Percentiles rank a stretch among this genome's conserved stretches.
Conservation (phyloP, 2,329 filamentous ascomycete genomes). For the Colletotrichum liriopes region DNA sequence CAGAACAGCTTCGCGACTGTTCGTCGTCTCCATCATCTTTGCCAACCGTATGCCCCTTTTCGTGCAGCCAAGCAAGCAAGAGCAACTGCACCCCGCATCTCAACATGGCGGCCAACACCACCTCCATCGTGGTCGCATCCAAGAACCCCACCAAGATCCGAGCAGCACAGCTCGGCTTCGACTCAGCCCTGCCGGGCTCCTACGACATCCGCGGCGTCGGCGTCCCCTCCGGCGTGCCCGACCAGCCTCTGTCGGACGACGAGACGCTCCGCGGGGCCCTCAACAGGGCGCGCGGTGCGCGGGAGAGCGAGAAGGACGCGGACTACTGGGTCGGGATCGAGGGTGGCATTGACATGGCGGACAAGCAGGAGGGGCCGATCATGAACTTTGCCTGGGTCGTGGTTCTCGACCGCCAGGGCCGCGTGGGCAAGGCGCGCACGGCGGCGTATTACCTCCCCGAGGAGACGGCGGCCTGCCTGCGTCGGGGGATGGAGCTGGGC, state of each 20-base stretch:
- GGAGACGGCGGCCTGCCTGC: slow-evolving; percentile 54
- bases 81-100: not conserved
- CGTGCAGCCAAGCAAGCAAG: not conserved
- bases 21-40: not conserved
- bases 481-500: slow-evolving; percentile 57
- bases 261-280: slow-evolving; percentile 57
- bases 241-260: slow-evolving; percentile 57
- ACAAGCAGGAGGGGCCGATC: slow-evolving; percentile 46
- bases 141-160: slow-evolving; percentile 58
- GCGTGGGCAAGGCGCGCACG: slow-evolving; percentile 56
- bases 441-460: slow-evolving; percentile 55
- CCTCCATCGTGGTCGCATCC: slow-evolving; percentile 52
- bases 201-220: slow-evolving; percentile 50
- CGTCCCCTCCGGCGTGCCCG: slow-evolving; percentile 56
- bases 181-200: slow-evolving; percentile 18
- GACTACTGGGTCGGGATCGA: slow-evolving; percentile 61
- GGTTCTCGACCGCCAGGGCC: slow-evolving; percentile 49
- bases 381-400: slow-evolving; percentile 60
- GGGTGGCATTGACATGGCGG: slow-evolving; percentile 54
- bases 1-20: too few species aligned
- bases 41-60: not conserved
- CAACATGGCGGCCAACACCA: not conserved
- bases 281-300: slow-evolving; percentile 55
- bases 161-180: slow-evolving; percentile 55
- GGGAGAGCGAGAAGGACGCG: slow-evolving; percentile 49